A percentile compares a stretch with the other conserved stretches of the same genome.
phyloP scores from a whole-genome alignment of 1,139 yeast genomes.

The Candida tetrigidarum region DNA sequence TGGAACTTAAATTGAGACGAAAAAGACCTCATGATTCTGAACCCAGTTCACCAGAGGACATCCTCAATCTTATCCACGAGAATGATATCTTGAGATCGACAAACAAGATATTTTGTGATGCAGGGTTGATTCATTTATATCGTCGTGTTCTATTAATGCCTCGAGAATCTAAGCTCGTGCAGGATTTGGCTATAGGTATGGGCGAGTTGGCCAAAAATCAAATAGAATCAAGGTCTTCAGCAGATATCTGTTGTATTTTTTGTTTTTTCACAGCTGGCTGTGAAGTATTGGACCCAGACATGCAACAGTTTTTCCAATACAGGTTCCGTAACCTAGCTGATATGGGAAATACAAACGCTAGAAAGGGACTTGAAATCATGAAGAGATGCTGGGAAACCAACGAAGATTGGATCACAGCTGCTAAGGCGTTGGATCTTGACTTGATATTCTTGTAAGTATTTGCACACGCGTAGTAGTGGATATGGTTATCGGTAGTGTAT shows the following conservation, averaged over 20 bases:
- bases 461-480: neutral
- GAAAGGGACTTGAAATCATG: slow-evolving; percentile 53
- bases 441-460: slow-evolving; percentile 43
- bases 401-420: slow-evolving; percentile 59
- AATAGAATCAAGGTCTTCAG: slow-evolving; percentile 51
- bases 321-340: slow-evolving; percentile 42
- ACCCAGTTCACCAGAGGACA: slow-evolving; percentile 21
- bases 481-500: too few relatives aligned
- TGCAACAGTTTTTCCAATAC: slow-evolving; percentile 37
- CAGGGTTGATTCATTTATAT: slow-evolving; percentile 61
- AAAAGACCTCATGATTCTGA: slow-evolving; percentile 14
- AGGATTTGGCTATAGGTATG: slow-evolving; percentile 49
- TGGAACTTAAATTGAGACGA: slow-evolving; percentile 22
- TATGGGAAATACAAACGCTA: slow-evolving; percentile 55
- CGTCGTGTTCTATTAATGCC: slow-evolving; percentile 57
- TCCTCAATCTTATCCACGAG: slow-evolving; percentile 30
- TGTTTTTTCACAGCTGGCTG: slow-evolving; percentile 64
- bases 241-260: slow-evolving; percentile 59
- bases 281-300: slow-evolving; percentile 46
- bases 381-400: slow-evolving; percentile 59
- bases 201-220: slow-evolving; percentile 34
- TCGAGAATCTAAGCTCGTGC: slow-evolving; percentile 47
- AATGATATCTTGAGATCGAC: slow-evolving; percentile 53
- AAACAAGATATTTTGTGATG: slow-evolving; percentile 55
- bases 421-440: slow-evolving; percentile 48